Base-by-base conservation (phyloP, 306 rosid genomes). In the Alnus rubra region DNA sequence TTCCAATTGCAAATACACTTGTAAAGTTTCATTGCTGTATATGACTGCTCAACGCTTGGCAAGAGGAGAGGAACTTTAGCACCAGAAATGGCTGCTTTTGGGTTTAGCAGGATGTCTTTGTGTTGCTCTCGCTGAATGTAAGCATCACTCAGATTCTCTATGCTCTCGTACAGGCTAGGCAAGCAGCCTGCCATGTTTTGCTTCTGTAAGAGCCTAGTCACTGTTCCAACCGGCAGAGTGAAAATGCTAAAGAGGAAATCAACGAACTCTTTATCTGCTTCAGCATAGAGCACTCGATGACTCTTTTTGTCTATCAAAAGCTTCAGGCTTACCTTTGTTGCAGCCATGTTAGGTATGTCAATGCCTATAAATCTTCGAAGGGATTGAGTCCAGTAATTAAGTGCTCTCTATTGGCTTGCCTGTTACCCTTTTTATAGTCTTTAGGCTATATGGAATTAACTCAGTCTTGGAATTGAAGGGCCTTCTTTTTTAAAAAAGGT, bases 261-360 rank as follows among this genome's bases (percentile, higher is more conserved):
- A 8, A 81, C 9, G 0, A 89, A 86, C 2, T 63, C 60, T 19
- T 91, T 91, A 0, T 88, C n/a, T 82, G 91, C 87, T 80, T 91
- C 92, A 0, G 87, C 97, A 5, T 75, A 89, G 0, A 88, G 59
- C 8, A 89, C 81, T 76, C 48, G 86, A 0, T 85, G 7, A 0
- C 67, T 13, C 8, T 78, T 85, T 2, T 74, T n/a, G 64, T 91
- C 89, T 0, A 89, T 55, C 0, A 89, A 76, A 51, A 89, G 87
- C 35, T 55, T 55, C 13, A 55, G 23, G 1, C 31, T 7, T 33
- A 64, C 19, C 7, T 64, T 8, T 19, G 63, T 18, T 37, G 42
- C 15, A 4, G 69, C 53, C 55, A 56, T 74, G 5, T 6, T 9
- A 2, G 19, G 3, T 10, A 0, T n/a, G 19, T 5, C 14, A 16